A percentile compares a stretch with the other conserved stretches of the same genome.
Conservation (phyloP, 2,329 filamentous ascomycete species). For the Diaporthe sp. region DNA sequence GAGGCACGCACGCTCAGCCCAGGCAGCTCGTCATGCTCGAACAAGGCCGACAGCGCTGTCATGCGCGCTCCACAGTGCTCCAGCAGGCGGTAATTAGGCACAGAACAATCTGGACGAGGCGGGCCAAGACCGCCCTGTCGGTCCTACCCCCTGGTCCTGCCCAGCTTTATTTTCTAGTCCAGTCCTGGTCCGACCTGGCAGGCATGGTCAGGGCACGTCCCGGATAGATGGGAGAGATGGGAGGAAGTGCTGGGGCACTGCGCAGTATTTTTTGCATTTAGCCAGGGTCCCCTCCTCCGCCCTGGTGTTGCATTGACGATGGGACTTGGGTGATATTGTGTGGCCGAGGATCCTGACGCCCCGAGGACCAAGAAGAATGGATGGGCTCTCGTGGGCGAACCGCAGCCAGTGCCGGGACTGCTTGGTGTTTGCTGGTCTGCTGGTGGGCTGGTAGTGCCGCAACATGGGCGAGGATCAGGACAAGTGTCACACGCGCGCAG, state of each 20-base stretch:
- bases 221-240: slow-evolving; percentile 8
- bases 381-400: slow-evolving; percentile 6
- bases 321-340: slow-evolving; percentile 1
- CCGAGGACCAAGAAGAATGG: background rate
- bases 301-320: slow-evolving; percentile 10
- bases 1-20: background rate
- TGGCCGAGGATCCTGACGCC: slow-evolving; percentile 5
- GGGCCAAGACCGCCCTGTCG: slow-evolving; percentile 14
- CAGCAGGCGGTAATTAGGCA: slow-evolving; percentile 16
- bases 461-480: slow-evolving; percentile 14
- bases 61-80: slow-evolving; percentile 15
- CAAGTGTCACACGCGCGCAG: background rate
- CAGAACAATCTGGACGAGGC: background rate
- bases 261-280: slow-evolving; percentile 25
- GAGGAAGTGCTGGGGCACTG: background rate
- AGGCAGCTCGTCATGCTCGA: slow-evolving; percentile 9
- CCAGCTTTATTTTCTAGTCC: background rate
- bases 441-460: slow-evolving; percentile 11
- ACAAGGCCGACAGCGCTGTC: slow-evolving; percentile 2
- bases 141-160: background rate
- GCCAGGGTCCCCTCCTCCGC: slow-evolving; percentile 12
- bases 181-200: too few species aligned
- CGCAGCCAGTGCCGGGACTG: slow-evolving; percentile 7
- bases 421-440: background rate
- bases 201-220: background rate